Percentiles rank a stretch among this genome's conserved stretches.
phyloP scores from a whole-genome alignment of 2,329 filamentous ascomycete genomes.

The Xenoacremonium recifei region DNA sequence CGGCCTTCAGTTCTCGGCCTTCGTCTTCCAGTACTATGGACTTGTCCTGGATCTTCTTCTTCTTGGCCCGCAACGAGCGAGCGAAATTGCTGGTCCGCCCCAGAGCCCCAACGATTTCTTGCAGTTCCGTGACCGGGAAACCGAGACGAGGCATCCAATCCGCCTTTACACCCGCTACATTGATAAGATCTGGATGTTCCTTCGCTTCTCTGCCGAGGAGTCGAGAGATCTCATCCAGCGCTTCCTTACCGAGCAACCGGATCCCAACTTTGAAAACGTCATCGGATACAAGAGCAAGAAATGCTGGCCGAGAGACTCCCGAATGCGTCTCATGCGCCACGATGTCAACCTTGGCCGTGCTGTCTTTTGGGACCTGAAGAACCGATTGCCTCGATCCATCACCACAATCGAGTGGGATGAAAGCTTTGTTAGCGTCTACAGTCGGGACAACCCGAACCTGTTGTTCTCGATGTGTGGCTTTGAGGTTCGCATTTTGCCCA shows the following conservation, averaged over 20 bases:
- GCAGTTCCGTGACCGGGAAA: slow-evolving; percentile 91
- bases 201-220: slow-evolving; percentile 90
- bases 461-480: slow-evolving; percentile 98
- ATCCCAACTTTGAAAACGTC: slow-evolving; percentile 98
- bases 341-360: slow-evolving; percentile 97
- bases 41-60: slow-evolving; percentile 90
- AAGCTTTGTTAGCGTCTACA: slow-evolving; percentile 97
- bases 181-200: slow-evolving; percentile 97
- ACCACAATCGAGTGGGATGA: slow-evolving; percentile 99
- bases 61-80: slow-evolving; percentile 91
- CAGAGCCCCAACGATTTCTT: slow-evolving; percentile 96
- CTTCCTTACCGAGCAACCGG: slow-evolving; percentile 95
- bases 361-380: slow-evolving; percentile 99
- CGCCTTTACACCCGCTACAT: slow-evolving; percentile 97
- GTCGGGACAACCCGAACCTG: slow-evolving; percentile 93
- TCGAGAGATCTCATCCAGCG: slow-evolving; percentile 94
- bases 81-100: slow-evolving; percentile 92
- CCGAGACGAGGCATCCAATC: slow-evolving; percentile 91
- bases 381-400: slow-evolving; percentile 87
- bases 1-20: slow-evolving; percentile 95
- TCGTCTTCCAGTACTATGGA: slow-evolving; percentile 98
- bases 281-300: slow-evolving; percentile 99
- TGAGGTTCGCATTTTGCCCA: slow-evolving; percentile 92
- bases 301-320: slow-evolving; percentile 96
- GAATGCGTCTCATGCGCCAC: slow-evolving; percentile 98